Evolutionary conservation across 1,284 basidiomycete species (phyloP).

Genomic region (Apiotrichum mycotoxinovorans): DNA sequence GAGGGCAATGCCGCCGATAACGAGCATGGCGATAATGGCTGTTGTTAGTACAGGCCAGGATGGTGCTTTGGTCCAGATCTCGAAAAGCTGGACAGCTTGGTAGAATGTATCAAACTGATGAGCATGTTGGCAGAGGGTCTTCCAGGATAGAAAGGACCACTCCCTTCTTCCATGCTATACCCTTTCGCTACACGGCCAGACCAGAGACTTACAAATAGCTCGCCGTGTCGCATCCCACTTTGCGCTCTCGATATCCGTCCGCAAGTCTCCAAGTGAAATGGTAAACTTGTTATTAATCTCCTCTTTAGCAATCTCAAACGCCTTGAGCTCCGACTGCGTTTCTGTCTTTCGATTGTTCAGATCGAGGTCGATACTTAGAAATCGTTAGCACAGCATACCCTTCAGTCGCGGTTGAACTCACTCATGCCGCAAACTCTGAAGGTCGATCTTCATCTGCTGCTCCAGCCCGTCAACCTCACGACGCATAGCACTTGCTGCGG

Average conservation of each 20-base stretch:
- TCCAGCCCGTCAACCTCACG: constrained; percentile 83
- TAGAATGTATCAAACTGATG: too few relatives aligned
- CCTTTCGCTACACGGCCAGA: too few relatives aligned
- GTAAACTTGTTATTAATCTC: constrained; percentile 82
- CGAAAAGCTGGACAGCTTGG: too few relatives aligned
- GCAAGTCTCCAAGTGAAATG: constrained; percentile 76
- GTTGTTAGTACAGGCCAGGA: neutral
- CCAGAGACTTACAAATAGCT: constrained; percentile 65
- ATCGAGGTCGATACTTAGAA: constrained; percentile 77
- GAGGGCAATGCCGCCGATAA: constrained; percentile 16
- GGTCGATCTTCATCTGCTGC: constrained; percentile 90
- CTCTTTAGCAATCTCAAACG: constrained; percentile 85
- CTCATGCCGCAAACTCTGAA: constrained; percentile 67
- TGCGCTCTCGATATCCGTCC: constrained; percentile 79
- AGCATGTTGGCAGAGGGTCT: too few relatives aligned
- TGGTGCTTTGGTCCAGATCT: too few relatives aligned
- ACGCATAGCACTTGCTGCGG: constrained; percentile 70
- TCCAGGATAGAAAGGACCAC: too few relatives aligned
- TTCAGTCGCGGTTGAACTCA: neutral
- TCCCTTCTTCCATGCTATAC: too few relatives aligned
- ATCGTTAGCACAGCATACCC: neutral
- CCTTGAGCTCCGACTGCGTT: constrained; percentile 80
- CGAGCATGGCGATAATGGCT: constrained; percentile 40
- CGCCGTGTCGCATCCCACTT: constrained; percentile 89
- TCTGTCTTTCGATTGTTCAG: constrained; percentile 92